These are phyloP conservation scores for Chamaecyparis obtusa DNA, from an alignment of 75 land plant species.

Conservation along the genomic window DNA sequence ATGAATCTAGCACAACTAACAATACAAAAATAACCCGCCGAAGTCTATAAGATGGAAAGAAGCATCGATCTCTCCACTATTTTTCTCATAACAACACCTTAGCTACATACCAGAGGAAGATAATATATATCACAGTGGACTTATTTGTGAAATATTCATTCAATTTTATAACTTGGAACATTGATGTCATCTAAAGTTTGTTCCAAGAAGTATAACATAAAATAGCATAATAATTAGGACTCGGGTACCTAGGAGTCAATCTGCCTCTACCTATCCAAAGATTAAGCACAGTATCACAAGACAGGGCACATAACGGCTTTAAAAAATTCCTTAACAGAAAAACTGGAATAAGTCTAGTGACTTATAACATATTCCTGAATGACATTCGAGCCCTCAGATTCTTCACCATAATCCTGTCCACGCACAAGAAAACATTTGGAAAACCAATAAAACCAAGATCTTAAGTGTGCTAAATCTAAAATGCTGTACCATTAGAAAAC, in stretches of 20 bases:
- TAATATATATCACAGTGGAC: no score
- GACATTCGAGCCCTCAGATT: slow-evolving; percentile 50
- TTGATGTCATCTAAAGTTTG: neutral
- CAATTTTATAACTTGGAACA: neutral
- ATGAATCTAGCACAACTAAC: no score
- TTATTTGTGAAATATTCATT: no score
- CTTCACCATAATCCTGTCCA: slow-evolving; percentile 67
- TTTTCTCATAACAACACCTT: no score
- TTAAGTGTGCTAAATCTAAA: neutral
- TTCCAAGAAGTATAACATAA: neutral
- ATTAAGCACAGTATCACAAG: neutral
- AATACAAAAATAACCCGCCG: no score
- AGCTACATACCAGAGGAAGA: no score
- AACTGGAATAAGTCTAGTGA: slow-evolving; percentile 19
- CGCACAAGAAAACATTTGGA: neutral
- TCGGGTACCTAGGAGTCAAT: neutral
- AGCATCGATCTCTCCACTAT: no score
- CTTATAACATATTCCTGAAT: slow-evolving; percentile 63
- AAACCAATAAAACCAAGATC: neutral
- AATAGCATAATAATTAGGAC: neutral
- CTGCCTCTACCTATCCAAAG: neutral
- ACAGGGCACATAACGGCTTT: neutral
- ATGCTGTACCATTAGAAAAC: neutral
- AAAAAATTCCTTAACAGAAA: neutral
- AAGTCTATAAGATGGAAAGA: no score